phyloP scores from a whole-genome alignment of 768 basidiomycete species.

The Tephrocybe sp. region DNA sequence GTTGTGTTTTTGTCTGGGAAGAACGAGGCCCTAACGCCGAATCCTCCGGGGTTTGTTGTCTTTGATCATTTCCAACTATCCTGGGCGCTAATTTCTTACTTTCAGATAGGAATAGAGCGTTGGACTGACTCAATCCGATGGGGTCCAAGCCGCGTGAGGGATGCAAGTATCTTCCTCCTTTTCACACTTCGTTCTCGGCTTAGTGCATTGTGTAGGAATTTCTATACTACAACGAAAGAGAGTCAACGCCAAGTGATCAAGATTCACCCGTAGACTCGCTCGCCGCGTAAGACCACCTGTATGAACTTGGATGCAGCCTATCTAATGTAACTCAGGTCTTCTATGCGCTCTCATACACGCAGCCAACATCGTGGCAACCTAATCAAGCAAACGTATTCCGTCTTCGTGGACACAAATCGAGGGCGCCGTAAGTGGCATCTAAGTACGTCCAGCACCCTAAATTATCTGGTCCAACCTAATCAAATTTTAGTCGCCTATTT shows the following conservation, averaged over 20 bases:
- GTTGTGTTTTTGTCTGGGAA: constrained; percentile 83
- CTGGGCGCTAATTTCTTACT: constrained; percentile 15
- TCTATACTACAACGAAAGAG: constrained; percentile 72
- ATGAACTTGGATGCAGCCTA: not conserved
- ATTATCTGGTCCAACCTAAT: constrained; percentile 6
- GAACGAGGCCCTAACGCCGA: constrained; percentile 71
- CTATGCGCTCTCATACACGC: constrained; percentile 22
- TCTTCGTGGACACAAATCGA: constrained; percentile 62
- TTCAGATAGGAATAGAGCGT: constrained; percentile 72
- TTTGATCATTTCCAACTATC: not conserved
- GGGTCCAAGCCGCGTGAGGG: constrained; percentile 78
- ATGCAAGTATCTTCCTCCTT: constrained; percentile 44
- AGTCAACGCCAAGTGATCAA: constrained; percentile 45
- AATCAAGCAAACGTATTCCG: constrained; percentile 81
- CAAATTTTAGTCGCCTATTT: constrained; percentile 68
- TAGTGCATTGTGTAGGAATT: constrained; percentile 54
- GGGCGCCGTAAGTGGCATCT: constrained; percentile 84
- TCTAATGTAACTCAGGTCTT: constrained; percentile 19
- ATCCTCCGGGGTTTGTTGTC: constrained; percentile 55
- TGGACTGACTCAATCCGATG: constrained; percentile 82
- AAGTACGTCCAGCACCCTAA: constrained; percentile 43
- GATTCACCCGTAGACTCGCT: constrained; percentile 53
- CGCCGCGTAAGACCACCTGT: constrained; percentile 39
- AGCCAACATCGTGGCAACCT: constrained; percentile 45
- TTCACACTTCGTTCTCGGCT: not conserved